phyloP scores from a whole-genome alignment of 2,329 filamentous ascomycete species.

The Botrytis medusae region DNA sequence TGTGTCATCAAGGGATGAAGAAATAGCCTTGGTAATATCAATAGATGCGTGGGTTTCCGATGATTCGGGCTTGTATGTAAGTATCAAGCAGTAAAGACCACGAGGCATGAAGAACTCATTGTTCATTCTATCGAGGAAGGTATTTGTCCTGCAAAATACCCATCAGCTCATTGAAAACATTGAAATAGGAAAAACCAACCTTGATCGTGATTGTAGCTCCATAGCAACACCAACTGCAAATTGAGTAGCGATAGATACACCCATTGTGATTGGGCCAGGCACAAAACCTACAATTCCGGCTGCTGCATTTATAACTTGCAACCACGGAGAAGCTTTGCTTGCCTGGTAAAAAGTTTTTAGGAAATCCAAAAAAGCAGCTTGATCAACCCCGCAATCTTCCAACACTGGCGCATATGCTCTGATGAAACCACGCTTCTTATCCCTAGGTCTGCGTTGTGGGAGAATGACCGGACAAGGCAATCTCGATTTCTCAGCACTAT shows the following conservation, averaged over 20 bases:
- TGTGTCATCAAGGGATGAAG: slow-evolving; percentile 38
- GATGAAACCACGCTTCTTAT: slow-evolving; percentile 51
- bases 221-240: slow-evolving; percentile 45
- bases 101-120: slow-evolving; percentile 56
- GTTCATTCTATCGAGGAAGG: slow-evolving; percentile 57
- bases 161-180: slow-evolving; percentile 14
- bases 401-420: slow-evolving; percentile 54
- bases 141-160: slow-evolving; percentile 42
- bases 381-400: slow-evolving; percentile 47
- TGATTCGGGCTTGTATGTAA: slow-evolving; percentile 52
- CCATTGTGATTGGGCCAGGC: slow-evolving; percentile 45
- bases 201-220: slow-evolving; percentile 37
- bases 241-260: slow-evolving; percentile 47
- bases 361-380: slow-evolving; percentile 50
- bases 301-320: slow-evolving; percentile 46
- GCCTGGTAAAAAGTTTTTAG: slow-evolving; percentile 49
- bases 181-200: slow-evolving; percentile 24
- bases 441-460: slow-evolving; percentile 51
- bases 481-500: slow-evolving; percentile 16
- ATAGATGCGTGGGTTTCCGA: slow-evolving; percentile 30
- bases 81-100: slow-evolving; percentile 55
- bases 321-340: slow-evolving; percentile 42
- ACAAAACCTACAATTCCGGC: slow-evolving; percentile 41
- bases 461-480: slow-evolving; percentile 51
- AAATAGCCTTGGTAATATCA: slow-evolving; percentile 42